Conservation (phyloP, 495 filamentous ascomycete genomes). For the Daldinia childiae region DNA sequence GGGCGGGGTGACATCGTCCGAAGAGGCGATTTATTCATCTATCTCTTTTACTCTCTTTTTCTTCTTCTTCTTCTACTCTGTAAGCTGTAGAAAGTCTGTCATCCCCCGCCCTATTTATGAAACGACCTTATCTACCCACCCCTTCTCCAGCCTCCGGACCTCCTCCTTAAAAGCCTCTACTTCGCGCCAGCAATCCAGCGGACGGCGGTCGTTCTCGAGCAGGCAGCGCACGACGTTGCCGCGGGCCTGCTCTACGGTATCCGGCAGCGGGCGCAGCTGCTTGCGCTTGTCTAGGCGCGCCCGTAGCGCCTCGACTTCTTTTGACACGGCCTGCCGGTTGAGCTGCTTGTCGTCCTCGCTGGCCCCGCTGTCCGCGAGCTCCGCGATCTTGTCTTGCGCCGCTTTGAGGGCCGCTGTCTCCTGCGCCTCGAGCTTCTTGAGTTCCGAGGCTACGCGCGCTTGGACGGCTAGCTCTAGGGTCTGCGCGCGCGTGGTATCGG, state of each 20-base stretch:
- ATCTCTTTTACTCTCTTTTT: background rate
- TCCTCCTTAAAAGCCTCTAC: slow-evolving; percentile 89
- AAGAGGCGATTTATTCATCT: background rate
- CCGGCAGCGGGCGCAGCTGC: slow-evolving; percentile 69
- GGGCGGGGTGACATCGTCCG: background rate
- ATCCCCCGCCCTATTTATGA: slow-evolving; percentile 40
- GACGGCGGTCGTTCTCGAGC: slow-evolving; percentile 84
- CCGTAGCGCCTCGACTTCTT: slow-evolving; percentile 79
- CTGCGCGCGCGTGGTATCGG: slow-evolving; percentile 84
- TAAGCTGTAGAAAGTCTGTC: too few relatives aligned
- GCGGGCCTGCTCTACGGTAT: slow-evolving; percentile 76
- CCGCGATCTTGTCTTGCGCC: slow-evolving; percentile 69
- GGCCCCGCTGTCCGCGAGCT: slow-evolving; percentile 32
- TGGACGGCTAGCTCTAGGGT: slow-evolving; percentile 88
- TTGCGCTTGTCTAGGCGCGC: slow-evolving; percentile 77
- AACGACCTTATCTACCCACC: slow-evolving; percentile 86
- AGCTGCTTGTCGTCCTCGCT: background rate
- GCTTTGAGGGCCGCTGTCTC: slow-evolving; percentile 67
- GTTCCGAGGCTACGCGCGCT: slow-evolving; percentile 83
- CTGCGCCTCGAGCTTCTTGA: slow-evolving; percentile 72
- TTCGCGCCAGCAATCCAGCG: slow-evolving; percentile 95
- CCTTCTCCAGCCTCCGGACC: slow-evolving; percentile 82
- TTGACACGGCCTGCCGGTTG: slow-evolving; percentile 55
- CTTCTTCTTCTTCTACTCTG: background rate
- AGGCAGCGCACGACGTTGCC: slow-evolving; percentile 82